phyloP scores from a whole-genome alignment of 495 filamentous ascomycete species.

The Beverwykella pulmonaria region DNA sequence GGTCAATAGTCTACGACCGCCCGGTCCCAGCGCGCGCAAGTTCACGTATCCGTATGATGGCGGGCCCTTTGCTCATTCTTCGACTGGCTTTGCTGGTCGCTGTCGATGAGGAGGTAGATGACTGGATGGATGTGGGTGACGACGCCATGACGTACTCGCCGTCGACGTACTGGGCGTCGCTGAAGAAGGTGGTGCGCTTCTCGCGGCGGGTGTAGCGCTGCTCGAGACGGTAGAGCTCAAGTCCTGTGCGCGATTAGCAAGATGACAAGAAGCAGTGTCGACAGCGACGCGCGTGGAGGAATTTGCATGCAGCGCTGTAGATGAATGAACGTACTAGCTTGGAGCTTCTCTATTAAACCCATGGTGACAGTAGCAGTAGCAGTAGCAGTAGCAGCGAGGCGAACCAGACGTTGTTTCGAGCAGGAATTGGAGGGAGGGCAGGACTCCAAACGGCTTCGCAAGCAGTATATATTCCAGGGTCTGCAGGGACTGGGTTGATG shows the following conservation, averaged over 20 bases:
- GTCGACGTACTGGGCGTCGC: constrained; percentile 84
- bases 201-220: constrained; percentile 87
- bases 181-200: constrained; percentile 82
- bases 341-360: constrained; percentile 39
- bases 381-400: not conserved
- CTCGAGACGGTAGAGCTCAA: constrained; percentile 90
- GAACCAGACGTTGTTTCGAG: not conserved
- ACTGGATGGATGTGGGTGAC: constrained; percentile 24
- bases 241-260: constrained; percentile 53
- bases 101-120: not conserved
- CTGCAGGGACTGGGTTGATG: constrained; percentile 19
- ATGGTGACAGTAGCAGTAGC: constrained; percentile 20
- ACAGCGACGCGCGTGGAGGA: not conserved
- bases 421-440: not conserved
- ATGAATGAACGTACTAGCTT: constrained; percentile 37
- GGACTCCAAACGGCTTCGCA: constrained; percentile 9
- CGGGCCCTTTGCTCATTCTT: constrained; percentile 27
- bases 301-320: not conserved
- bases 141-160: constrained; percentile 79
- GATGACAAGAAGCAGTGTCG: not conserved
- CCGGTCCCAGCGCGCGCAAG: constrained; percentile 23
- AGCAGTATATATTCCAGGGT: constrained; percentile 9
- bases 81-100: constrained; percentile 15
- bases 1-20: not conserved
- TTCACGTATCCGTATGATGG: constrained; percentile 31